Base-by-base conservation (phyloP, 78 protist genomes). In the Goniomonas avonlea region DNA sequence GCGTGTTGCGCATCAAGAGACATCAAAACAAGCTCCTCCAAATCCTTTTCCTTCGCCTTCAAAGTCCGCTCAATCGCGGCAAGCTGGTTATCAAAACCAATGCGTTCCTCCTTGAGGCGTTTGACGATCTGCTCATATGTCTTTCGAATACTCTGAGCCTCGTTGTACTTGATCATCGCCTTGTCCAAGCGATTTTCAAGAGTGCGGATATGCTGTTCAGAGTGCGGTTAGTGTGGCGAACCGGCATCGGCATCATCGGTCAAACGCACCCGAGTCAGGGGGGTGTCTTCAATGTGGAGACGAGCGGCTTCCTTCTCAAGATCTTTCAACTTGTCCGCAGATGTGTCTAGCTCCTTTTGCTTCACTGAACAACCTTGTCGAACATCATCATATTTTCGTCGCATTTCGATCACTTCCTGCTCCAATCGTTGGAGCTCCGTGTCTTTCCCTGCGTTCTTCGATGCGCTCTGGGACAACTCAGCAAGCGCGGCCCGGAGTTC, bases 131-230 rank as follows among this genome's bases (percentile, higher is more conserved):
- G 84, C 60, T 86, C 83, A 82, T 90, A 90, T 15, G 93, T 90
- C 66, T 84, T 80, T 7, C 80, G 56, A 32, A 90, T 86, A 76
- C 85, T 11, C 65, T 71, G 82, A 0, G 91, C 90, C 43, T 86
- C 91, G 84, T 87, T 86, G 81, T 77, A 81, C 79, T 85, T 83
- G 81, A 86, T 84, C 79, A 85, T 75, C 29, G 85, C 76, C 82
- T 87, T 86, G 38, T 90, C 90, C 2, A 90, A 77, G 1, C 89
- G 61, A 65, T 87, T 90, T 27, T 90, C 94, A 2, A 90, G 85
- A 20, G 65, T 47, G 27, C 88, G 71, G 20, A 84, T 81, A 35
- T 69, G 27, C 50, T 43, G 50, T 43, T 8, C n/a, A 8, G 50
- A 8, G n/a, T 11, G 50, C n/a, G n/a, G 50, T 43, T 43, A 43